Percentiles rank a stretch among this genome's conserved stretches.
Conservation (phyloP, 805 yeast genomes). For the Diddensiella santjacobensis region DNA sequence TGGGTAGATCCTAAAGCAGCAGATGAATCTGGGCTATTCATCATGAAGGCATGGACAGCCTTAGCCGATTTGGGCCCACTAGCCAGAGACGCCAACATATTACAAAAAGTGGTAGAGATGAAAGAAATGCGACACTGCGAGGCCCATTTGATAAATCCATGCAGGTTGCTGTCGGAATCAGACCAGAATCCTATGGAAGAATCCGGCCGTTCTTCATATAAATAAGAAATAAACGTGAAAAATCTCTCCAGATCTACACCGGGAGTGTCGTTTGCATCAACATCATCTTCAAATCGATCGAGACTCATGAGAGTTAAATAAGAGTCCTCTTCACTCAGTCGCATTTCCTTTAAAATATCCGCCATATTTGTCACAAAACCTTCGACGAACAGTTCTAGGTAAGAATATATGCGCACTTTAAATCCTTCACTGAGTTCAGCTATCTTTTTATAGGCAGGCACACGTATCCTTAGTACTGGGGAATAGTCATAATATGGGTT, state of each 20-base stretch:
- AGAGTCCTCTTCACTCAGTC: slow-evolving; percentile 37
- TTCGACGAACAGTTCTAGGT: slow-evolving; percentile 28
- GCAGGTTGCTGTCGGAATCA: slow-evolving; percentile 58
- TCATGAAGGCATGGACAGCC: slow-evolving; percentile 25
- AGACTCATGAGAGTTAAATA: slow-evolving; percentile 24
- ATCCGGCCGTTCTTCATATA: slow-evolving; percentile 60
- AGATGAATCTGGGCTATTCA: neutral
- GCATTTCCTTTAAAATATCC: slow-evolving; percentile 38
- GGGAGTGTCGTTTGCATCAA: slow-evolving; percentile 47
- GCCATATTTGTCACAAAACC: slow-evolving; percentile 35
- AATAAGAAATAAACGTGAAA: slow-evolving; percentile 66
- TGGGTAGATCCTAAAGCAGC: slow-evolving; percentile 7
- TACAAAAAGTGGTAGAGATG: slow-evolving; percentile 76
- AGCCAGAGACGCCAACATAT: slow-evolving; percentile 73
- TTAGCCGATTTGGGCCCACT: slow-evolving; percentile 53
- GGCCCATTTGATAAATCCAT: slow-evolving; percentile 89
- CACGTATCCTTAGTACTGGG: slow-evolving; percentile 28
- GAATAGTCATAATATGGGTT: slow-evolving; percentile 26
- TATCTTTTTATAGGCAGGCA: slow-evolving; percentile 20
- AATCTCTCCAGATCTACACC: slow-evolving; percentile 86
- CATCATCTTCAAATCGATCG: slow-evolving; percentile 16
- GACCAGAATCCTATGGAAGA: slow-evolving; percentile 60
- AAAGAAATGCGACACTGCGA: slow-evolving; percentile 66
- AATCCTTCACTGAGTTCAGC: slow-evolving; percentile 4
- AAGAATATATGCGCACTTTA: slow-evolving; percentile 15